phyloP scores from a whole-genome alignment of 2,329 filamentous ascomycete species.

The Cercospora brassicicola region DNA sequence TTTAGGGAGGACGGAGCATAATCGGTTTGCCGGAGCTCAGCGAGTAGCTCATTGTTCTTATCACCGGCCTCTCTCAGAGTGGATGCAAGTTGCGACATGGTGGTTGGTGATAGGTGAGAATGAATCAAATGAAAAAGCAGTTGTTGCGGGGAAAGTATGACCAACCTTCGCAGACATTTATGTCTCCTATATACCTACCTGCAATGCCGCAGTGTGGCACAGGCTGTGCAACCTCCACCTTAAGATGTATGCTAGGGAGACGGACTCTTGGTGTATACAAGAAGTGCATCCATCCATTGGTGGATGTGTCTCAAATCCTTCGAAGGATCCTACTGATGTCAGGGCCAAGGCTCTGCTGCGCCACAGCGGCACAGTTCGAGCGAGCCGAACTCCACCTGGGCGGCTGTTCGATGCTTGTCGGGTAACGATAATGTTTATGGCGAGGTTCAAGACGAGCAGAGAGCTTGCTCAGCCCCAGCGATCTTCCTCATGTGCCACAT shows the following conservation, averaged over 20 bases:
- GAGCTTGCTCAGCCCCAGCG: conserved; percentile 22
- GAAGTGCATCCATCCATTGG: not conserved
- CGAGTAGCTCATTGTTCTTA: conserved; percentile 45
- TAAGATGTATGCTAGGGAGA: not conserved
- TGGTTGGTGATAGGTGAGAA: not conserved
- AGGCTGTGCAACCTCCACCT: conserved; percentile 3
- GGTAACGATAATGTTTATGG: not conserved
- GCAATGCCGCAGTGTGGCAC: not conserved
- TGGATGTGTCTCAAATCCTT: not conserved
- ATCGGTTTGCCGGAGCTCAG: conserved; percentile 52
- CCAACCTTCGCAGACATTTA: conserved; percentile 11
- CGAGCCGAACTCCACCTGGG: conserved; percentile 5
- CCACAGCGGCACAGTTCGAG: conserved; percentile 4
- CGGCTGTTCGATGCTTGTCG: not conserved
- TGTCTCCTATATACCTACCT: conserved; percentile 19
- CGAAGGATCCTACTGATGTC: conserved; percentile 11
- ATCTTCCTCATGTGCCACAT: conserved; percentile 31
- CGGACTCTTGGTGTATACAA: conserved; percentile 8
- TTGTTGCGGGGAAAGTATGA: not conserved
- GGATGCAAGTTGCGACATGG: conserved; percentile 24
- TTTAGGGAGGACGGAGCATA: conserved; percentile 50
- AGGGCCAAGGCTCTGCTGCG: conserved; percentile 8
- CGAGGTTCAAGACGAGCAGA: not conserved
- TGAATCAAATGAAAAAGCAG: not conserved
- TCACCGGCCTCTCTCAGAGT: conserved; percentile 25